Evolutionary conservation across 192 early-diverging fungal species (phyloP).

Genomic region (Spinellus fusiger): DNA sequence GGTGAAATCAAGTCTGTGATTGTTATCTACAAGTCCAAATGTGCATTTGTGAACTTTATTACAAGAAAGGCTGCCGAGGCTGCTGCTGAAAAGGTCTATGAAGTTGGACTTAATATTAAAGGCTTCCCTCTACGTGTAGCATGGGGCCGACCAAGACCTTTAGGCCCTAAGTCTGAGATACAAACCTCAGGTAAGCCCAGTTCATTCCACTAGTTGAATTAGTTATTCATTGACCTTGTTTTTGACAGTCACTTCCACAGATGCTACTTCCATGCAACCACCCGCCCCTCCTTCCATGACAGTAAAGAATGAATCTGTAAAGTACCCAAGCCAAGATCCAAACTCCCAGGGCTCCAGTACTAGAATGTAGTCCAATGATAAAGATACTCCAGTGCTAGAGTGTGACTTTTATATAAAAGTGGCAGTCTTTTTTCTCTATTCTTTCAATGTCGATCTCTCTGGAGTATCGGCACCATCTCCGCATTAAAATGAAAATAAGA

Average conservation of each 20-base stretch:
- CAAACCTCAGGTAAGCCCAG: neutral
- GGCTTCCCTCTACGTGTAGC: slow-evolving; percentile 66
- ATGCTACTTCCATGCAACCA: slow-evolving; percentile 6
- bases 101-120: slow-evolving; percentile 66
- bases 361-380: neutral
- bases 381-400: too few species aligned
- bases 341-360: slow-evolving; percentile 43
- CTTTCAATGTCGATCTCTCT: too few species aligned
- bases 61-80: slow-evolving; percentile 77
- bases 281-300: slow-evolving; percentile 24
- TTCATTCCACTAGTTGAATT: neutral
- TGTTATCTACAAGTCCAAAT: slow-evolving; percentile 70
- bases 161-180: slow-evolving; percentile 51
- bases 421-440: too few species aligned
- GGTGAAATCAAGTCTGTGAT: slow-evolving; percentile 89
- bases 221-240: neutral
- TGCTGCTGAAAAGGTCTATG: slow-evolving; percentile 62
- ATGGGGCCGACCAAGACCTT: slow-evolving; percentile 77
- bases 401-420: too few species aligned
- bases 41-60: slow-evolving; percentile 89
- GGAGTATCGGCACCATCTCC: too few species aligned
- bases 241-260: neutral
- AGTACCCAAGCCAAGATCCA: slow-evolving; percentile 55
- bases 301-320: slow-evolving; percentile 3
- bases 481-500: too few species aligned